Base-by-base conservation (phyloP, 768 basidiomycete species). In the Boletus coccyginus region DNA sequence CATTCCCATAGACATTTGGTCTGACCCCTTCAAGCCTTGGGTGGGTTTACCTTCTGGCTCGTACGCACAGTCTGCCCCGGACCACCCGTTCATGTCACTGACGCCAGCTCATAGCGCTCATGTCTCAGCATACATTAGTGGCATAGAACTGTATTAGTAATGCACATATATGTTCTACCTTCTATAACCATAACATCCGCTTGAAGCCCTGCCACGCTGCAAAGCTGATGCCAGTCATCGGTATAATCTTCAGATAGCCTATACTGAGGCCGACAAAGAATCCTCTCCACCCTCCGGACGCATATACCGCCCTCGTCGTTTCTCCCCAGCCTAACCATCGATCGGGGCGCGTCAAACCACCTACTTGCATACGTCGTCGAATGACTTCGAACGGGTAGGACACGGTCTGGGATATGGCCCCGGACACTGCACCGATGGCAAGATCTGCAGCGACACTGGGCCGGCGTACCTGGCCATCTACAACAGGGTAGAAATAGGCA, bases 341-440 rank as follows among this genome's bases (percentile, higher is more conserved):
- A 62, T 87, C 87, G 0, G 91, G 90, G 40, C 78, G 78, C 19
- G 86, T 86, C 40, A 92, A 78, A 3, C 95, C 94, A 3, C 94
- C 94, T 4, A 98, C 93, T 73, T 98, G 95, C 93, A 97, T 96
- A 52, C 92, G 80, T 60, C 96, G 76, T 48, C 96, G 82, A 21
- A 95, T 79, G 51, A 98, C 88, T 67, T 98, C 96, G 67, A 98
- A 93, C 5, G 96, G 96, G 71, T 98, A 98, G 35, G 91, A 92
- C 16, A 83, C 85, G 2, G 94, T 96, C 74, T 98, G 95, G 7
- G 88, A 86, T 57, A 92, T 73, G 24, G 85, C 83, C 29, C 96
- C 96, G 0, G 95, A 87, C 10, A 93, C 70, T 0, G 92, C 96
- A 41, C 96, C 96, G 57, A 92, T 87, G 24, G 75, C 74, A 7